phyloP scores from a whole-genome alignment of 305 asterid genomes.

The Solanum chacoense region DNA sequence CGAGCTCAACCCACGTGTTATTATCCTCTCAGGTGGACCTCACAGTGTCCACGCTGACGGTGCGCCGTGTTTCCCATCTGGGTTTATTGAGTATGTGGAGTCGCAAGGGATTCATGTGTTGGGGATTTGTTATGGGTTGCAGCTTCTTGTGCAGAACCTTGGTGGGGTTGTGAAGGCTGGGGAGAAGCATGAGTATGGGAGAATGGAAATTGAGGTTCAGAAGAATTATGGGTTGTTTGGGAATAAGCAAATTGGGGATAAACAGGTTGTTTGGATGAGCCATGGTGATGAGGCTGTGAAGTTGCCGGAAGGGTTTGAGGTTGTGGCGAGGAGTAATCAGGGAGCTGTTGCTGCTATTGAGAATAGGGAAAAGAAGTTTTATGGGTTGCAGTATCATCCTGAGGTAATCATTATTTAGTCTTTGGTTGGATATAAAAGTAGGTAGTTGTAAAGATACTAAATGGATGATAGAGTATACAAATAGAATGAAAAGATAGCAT shows the following conservation, averaged over 20 bases:
- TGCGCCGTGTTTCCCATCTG: conserved; percentile 71
- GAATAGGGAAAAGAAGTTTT: conserved; percentile 44
- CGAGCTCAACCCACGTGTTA: conserved; percentile 49
- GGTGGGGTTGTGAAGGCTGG: conserved; percentile 82
- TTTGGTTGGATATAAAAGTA: background rate
- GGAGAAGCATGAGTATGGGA: conserved; percentile 86
- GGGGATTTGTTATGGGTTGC: conserved; percentile 93
- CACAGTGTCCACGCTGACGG: conserved; percentile 70
- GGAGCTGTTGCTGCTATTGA: conserved; percentile 77
- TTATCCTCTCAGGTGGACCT: conserved; percentile 95
- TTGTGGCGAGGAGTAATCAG: conserved; percentile 73
- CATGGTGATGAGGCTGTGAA: conserved; percentile 90
- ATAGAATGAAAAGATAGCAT: background rate
- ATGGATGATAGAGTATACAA: background rate
- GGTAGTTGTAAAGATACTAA: background rate
- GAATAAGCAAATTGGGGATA: conserved; percentile 50
- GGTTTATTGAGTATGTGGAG: conserved; percentile 59
- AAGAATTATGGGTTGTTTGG: conserved; percentile 46
- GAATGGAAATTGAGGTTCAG: conserved; percentile 68
- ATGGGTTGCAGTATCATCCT: conserved; percentile 96
- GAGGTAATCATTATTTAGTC: conserved; percentile 31
- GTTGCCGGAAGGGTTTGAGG: conserved; percentile 86
- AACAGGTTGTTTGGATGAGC: conserved; percentile 96
- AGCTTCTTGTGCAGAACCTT: conserved; percentile 65
- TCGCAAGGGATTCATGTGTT: conserved; percentile 33